Evolutionary conservation across 306 rosid genomes (phyloP), one percentile per base, ranked within the genome.

Genomic region (Ormosia semicastrata): DNA sequence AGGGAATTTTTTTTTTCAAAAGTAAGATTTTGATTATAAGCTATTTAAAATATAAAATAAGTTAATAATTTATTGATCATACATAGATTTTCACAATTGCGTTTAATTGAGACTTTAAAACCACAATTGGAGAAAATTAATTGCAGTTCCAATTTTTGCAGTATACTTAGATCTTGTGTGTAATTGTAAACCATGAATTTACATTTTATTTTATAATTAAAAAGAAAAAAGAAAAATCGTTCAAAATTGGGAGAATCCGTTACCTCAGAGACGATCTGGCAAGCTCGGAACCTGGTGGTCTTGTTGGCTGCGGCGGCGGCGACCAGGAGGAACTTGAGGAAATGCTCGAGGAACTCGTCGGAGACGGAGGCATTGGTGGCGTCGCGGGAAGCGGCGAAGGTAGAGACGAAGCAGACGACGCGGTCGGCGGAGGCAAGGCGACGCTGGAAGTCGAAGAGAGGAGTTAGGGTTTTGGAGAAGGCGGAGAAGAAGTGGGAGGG

Each of bases 181-280:
- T 15, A 54, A 74, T 32, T 40, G 18, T 10, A 33, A 56, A 17
- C 14, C 4, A 2, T 1, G 2, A 66, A 82, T 29, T 67, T 54
- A 6, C 33, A 43, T 2, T 39, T 30, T 46, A 46, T 0, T 24
- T 24, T 13, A 63, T 33, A 34, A 62, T 32, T 11, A 3, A 44
- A 5, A 3, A 6, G n/a, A 6, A 53, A 52, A 37, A 0, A 1
- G 12, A 6, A 65, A 40, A 6, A 41, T 5, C 2, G 29, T 24
- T 13, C 56, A 71, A 65, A 59, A 67, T 40, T 14, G 4, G 15
- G 24, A 5, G 65, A 77, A 18, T 60, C 5, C 2, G 15, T 73
- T 73, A 95, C 99, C 98, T 92, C 98, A 17, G 99, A 95, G 64
- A 93, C 83, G 29, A 92, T 86, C 90, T 95, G 99, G 85, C 97